phyloP scores from a whole-genome alignment of 805 yeast genomes.

The Candida piceae region DNA sequence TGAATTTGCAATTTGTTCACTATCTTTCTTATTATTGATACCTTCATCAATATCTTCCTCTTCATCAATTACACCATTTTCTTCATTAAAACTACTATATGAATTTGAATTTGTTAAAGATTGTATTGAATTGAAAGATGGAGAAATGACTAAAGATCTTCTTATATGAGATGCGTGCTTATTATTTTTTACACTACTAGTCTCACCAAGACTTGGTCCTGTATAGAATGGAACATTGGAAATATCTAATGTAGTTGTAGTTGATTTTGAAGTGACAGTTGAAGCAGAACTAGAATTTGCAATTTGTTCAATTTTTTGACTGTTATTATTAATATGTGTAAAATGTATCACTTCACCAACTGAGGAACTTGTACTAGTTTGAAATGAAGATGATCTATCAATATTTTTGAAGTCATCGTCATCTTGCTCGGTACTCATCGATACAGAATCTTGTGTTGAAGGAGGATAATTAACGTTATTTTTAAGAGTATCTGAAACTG shows the following conservation, averaged over 20 bases:
- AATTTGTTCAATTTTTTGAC: no score
- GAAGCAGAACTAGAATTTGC: not conserved
- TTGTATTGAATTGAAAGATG: constrained; percentile 26
- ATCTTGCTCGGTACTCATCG: constrained; percentile 30
- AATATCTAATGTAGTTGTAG: constrained; percentile 11
- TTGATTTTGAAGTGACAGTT: constrained; percentile 3
- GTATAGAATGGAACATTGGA: constrained; percentile 20
- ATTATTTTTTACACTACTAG: constrained; percentile 15
- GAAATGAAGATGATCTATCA: constrained; percentile 33
- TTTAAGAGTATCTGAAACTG: not conserved
- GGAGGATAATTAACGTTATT: not conserved
- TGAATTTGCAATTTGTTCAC: not conserved
- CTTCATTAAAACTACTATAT: not conserved
- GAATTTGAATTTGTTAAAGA: constrained; percentile 3
- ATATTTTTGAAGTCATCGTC: constrained; percentile 27
- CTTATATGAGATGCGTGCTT: constrained; percentile 28
- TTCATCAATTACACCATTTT: not conserved
- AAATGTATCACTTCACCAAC: not conserved
- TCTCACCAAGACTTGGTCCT: constrained; percentile 27
- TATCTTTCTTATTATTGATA: not conserved
- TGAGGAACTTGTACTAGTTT: constrained; percentile 32
- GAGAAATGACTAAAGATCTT: constrained; percentile 29
- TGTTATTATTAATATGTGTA: no score
- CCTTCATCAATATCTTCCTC: not conserved
- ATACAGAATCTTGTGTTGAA: constrained; percentile 23